phyloP scores from a whole-genome alignment of 441 rosid genomes.

The Raphanus hybrid region DNA sequence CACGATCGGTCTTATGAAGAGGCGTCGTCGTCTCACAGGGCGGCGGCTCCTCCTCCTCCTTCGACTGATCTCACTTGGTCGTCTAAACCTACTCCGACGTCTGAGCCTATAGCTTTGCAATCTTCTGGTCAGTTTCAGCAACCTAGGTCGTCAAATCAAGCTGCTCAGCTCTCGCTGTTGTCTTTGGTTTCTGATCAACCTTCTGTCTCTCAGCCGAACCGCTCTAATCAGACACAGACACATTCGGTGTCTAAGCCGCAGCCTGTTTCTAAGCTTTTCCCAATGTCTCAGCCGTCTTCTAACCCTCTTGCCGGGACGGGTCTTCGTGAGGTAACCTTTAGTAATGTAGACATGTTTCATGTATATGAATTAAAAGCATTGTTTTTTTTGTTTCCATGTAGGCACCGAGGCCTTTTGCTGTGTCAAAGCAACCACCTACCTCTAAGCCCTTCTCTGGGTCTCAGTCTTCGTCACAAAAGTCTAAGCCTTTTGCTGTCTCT shows the following conservation, averaged over 20 bases:
- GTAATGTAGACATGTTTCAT: not conserved
- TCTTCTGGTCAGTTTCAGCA: slow-evolving; percentile 32
- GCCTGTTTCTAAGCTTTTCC: not conserved
- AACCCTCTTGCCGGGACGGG: not conserved
- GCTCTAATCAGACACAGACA: not conserved
- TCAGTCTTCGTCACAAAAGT: not conserved
- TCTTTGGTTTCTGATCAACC: slow-evolving; percentile 30
- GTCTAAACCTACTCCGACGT: slow-evolving; percentile 24
- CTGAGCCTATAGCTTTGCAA: slow-evolving; percentile 27
- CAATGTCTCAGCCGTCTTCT: slow-evolving; percentile 9
- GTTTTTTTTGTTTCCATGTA: not conserved
- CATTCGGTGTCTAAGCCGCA: slow-evolving; percentile 33
- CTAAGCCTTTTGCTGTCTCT: slow-evolving; percentile 17
- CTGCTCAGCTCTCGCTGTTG: slow-evolving; percentile 37
- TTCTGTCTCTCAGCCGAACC: not conserved
- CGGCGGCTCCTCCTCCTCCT: not conserved
- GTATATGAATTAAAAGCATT: not conserved
- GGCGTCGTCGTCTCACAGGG: not conserved
- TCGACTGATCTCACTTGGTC: slow-evolving; percentile 34
- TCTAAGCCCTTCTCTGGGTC: slow-evolving; percentile 26
- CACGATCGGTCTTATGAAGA: slow-evolving; percentile 13
- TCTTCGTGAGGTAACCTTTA: slow-evolving; percentile 6
- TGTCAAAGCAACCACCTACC: not conserved
- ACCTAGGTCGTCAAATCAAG: slow-evolving; percentile 41
- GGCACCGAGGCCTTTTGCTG: slow-evolving; percentile 8